phyloP scores from a whole-genome alignment of 1,284 basidiomycete genomes.

The Ustilago trichophora region DNA sequence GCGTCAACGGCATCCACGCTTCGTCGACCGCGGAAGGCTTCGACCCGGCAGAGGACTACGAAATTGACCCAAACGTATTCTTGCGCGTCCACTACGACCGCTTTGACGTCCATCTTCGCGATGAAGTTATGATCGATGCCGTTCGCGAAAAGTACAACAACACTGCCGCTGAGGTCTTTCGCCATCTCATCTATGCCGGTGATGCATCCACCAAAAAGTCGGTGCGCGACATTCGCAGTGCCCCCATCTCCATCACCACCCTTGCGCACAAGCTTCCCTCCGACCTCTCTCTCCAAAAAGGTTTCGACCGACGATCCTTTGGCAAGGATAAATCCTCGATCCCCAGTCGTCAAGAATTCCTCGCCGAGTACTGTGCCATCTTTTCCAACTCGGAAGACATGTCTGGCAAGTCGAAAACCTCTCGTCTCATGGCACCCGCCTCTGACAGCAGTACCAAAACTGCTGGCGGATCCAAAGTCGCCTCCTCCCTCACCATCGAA shows the following conservation, averaged over 20 bases:
- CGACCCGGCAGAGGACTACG: conserved; percentile 42
- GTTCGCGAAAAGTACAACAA: conserved; percentile 59
- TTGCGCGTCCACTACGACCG: conserved; percentile 87
- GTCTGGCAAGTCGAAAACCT: conserved; percentile 74
- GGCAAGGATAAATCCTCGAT: conserved; percentile 31
- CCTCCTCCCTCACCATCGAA: conserved; percentile 74
- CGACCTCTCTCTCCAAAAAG: conserved; percentile 69
- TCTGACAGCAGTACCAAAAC: conserved; percentile 48
- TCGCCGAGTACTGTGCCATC: conserved; percentile 75
- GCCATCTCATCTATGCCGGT: conserved; percentile 50
- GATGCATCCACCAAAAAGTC: conserved; percentile 70
- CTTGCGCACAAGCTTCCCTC: conserved; percentile 67
- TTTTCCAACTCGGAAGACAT: conserved; percentile 82
- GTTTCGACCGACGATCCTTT: conserved; percentile 64
- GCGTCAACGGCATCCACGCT: conserved; percentile 23
- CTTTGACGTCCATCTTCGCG: conserved; percentile 87
- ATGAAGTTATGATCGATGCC: conserved; percentile 70
- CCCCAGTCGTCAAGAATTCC: conserved; percentile 49
- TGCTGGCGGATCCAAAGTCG: conserved; percentile 47
- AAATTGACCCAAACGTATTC: conserved; percentile 70
- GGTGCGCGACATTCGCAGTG: conserved; percentile 35
- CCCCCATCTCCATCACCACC: conserved; percentile 58
- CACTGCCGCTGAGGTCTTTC: conserved; percentile 58
- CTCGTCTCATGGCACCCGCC: conserved; percentile 61
- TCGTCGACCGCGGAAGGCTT: conserved; percentile 21